Base-by-base conservation (phyloP, 371 early-diverging fungal genomes). In the Saksenaea vasiformis region DNA sequence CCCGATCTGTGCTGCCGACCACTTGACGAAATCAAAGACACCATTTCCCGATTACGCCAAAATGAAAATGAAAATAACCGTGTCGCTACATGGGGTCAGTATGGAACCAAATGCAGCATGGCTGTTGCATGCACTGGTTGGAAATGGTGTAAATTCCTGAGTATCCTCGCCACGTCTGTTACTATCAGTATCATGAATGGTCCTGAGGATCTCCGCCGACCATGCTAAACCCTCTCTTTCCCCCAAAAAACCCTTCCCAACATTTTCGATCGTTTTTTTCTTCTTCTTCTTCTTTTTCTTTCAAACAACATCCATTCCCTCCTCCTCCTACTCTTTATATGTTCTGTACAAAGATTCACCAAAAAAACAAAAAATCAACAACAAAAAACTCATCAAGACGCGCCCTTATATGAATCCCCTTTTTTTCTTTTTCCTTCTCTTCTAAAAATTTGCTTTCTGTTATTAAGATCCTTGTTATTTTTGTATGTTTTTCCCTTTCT, bases 141-240 rank as follows among this genome's bases (percentile, higher is more conserved):
- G 78, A 73, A 81, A 59, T 88, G 88, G 88, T 84, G 83, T 69
- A 74, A 78, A 54, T 88, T 88, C 73, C 61, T 85, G 15, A 72
- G 78, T 37, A 71, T 87, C 13, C 67, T 88, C 27, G 64, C 79
- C 44, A 83, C 85, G 13, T 83, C 86, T 10, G 66, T 83, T 5
- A 73, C 81, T 5, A 78, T 87, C 65, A 86, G 83, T 59, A 24
- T 88, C 11, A 69, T 82, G 43, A 81, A 73, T n/a, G 88, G 88
- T n/a, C 88, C 88, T 15, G 79, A 86, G 55, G 83, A 78, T 22
- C 22, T 47, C n/a, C 22, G 51, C 24, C 10, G 22, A 47, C 51
- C 51, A 22, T 58, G 43, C 31, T 58, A 26, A n/a, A n/a, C n/a
- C n/a, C n/a, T n/a, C n/a, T n/a, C 44, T 64, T 27, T 47, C 39